Conservation (phyloP, 495 filamentous ascomycete species). For the Schizothecium vesticola region DNA sequence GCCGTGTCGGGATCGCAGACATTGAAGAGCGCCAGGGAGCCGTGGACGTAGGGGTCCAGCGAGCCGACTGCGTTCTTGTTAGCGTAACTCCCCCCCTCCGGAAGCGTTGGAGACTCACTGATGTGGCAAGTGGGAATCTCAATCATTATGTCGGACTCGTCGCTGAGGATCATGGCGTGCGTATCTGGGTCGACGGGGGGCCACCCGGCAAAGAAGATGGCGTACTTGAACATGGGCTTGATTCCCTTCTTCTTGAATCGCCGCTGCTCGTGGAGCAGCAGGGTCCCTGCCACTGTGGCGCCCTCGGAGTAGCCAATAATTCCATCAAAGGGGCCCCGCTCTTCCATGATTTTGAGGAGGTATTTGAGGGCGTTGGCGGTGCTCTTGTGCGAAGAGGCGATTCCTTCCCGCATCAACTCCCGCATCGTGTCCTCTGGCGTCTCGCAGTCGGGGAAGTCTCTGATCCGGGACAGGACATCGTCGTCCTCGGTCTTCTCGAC, state of each 20-base stretch:
- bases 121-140: conserved; percentile 54
- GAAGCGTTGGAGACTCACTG: conserved; percentile 30
- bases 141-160: conserved; percentile 49
- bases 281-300: conserved; percentile 51
- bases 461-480: conserved; percentile 45
- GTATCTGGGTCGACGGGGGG: conserved; percentile 47
- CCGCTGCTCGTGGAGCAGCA: conserved; percentile 49
- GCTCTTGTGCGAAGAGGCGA: conserved; percentile 38
- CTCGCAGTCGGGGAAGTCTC: conserved; percentile 45
- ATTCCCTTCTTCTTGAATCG: conserved; percentile 41
- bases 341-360: conserved; percentile 43
- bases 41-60: conserved; percentile 52
- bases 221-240: conserved; percentile 49
- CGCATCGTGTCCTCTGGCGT: conserved; percentile 46
- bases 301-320: conserved; percentile 62
- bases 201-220: conserved; percentile 54
- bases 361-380: conserved; percentile 40
- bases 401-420: conserved; percentile 45
- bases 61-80: conserved; percentile 41
- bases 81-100: not conserved
- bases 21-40: conserved; percentile 54
- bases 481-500: conserved; percentile 35
- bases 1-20: conserved; percentile 53
- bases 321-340: conserved; percentile 46
- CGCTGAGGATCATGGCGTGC: conserved; percentile 43